Conservation (phyloP, 805 yeast species). For the Candida maesae region DNA sequence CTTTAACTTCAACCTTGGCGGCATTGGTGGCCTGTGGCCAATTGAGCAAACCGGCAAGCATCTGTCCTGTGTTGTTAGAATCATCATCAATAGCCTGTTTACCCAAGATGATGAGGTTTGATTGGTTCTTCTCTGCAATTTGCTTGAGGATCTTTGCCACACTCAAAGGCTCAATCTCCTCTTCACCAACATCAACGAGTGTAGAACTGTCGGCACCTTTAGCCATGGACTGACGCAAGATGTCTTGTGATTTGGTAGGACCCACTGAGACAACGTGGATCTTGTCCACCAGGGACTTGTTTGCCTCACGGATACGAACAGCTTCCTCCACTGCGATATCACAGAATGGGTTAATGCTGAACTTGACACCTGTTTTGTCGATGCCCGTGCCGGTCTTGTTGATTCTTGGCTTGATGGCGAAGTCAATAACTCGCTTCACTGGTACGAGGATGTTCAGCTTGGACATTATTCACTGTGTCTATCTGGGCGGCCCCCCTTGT, state of each 20-base stretch:
- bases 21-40: slow-evolving; percentile 99
- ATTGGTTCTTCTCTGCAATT: slow-evolving; percentile 62
- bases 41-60: slow-evolving; percentile 85
- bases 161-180: slow-evolving; percentile 77
- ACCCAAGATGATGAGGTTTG: slow-evolving; percentile 85
- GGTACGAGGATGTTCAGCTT: slow-evolving; percentile 82
- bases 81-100: slow-evolving; percentile 98
- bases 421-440: slow-evolving; percentile 91
- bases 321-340: slow-evolving; percentile 98
- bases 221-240: slow-evolving; percentile 85
- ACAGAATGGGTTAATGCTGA: slow-evolving; percentile 93
- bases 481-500: too few relatives aligned
- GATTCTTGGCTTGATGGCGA: slow-evolving; percentile 89
- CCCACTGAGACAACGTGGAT: slow-evolving; percentile 94
- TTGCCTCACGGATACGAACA: slow-evolving; percentile 62
- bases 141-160: slow-evolving; percentile 83
- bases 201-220: slow-evolving; percentile 91
- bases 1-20: slow-evolving; percentile 66
- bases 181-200: slow-evolving; percentile 70
- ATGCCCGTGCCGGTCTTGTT: slow-evolving; percentile 76
- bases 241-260: slow-evolving; percentile 79
- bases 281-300: slow-evolving; percentile 65
- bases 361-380: slow-evolving; percentile 86
- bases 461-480: slow-evolving; percentile 25
- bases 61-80: slow-evolving; percentile 92